Conservation (phyloP, 768 basidiomycete species). For the Russula vinacea region DNA sequence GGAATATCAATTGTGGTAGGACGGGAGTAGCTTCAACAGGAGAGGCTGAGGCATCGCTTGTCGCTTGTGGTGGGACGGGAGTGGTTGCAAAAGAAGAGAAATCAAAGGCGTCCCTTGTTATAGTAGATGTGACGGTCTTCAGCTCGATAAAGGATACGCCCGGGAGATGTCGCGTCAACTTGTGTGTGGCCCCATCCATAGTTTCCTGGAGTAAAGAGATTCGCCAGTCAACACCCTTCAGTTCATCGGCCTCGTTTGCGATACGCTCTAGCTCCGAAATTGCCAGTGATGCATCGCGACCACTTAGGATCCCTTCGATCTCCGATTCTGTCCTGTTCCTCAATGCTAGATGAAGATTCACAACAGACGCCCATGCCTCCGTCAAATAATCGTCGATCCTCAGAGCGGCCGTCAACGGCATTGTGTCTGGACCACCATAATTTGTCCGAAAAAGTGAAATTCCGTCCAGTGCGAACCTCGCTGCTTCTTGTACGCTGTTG, state of each 20-base stretch:
- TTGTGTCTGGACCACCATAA: neutral
- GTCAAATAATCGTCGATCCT: neutral
- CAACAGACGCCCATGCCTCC: neutral
- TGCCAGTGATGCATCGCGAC: neutral
- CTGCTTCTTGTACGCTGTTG: neutral
- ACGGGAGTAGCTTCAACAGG: neutral
- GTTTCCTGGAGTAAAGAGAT: slow-evolving; percentile 8
- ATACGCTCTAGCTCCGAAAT: neutral
- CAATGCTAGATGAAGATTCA: slow-evolving; percentile 4
- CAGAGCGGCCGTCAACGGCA: neutral
- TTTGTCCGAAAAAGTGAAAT: neutral
- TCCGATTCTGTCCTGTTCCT: neutral
- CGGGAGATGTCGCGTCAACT: slow-evolving; percentile 14
- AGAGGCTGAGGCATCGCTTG: too few relatives aligned
- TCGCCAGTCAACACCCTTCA: neutral
- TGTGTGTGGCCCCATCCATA: neutral
- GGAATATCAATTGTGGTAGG: neutral
- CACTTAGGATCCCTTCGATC: neutral
- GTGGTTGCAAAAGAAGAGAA: neutral
- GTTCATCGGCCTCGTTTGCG: neutral
- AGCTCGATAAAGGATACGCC: slow-evolving; percentile 2
- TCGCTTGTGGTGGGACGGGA: neutral
- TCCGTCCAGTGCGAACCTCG: neutral
- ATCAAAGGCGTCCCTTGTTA: neutral
- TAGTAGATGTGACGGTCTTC: neutral